Evolutionary conservation across 2,329 filamentous ascomycete genomes (phyloP).

Genomic region (Penicillium brevicompactum): DNA sequence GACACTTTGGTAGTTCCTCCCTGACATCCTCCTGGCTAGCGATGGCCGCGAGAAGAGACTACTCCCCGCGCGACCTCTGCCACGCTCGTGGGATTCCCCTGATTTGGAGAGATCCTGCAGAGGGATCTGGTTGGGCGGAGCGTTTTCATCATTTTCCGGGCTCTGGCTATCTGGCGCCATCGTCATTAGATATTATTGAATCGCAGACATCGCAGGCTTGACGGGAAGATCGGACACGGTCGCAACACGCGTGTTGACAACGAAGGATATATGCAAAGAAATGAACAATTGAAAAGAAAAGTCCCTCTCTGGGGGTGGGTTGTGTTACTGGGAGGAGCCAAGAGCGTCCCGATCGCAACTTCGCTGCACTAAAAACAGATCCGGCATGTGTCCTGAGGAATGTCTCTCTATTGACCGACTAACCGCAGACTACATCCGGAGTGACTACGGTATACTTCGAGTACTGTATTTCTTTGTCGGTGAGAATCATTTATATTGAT

Average conservation of each 20-base stretch:
- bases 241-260: conserved; percentile 5
- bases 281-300: background rate
- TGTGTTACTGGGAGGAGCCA: conserved; percentile 1
- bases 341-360: conserved; percentile 20
- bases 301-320: background rate
- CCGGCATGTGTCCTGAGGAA: conserved; percentile 8
- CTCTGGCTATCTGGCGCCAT: conserved; percentile 45
- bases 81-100: conserved; percentile 33
- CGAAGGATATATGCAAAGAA: background rate
- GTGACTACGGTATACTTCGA: too few species aligned
- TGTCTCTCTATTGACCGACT: background rate
- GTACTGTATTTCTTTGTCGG: too few species aligned
- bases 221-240: conserved; percentile 4
- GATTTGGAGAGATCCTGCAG: conserved; percentile 63
- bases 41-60: conserved; percentile 48
- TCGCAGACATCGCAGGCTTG: conserved; percentile 42
- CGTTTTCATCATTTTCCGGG: conserved; percentile 30
- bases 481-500: too few species aligned
- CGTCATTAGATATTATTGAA: conserved; percentile 38
- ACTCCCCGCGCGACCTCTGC: conserved; percentile 40
- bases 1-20: conserved; percentile 56
- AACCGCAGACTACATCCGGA: too few species aligned
- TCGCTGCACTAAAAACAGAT: conserved; percentile 9
- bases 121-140: conserved; percentile 59
- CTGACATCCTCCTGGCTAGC: conserved; percentile 42